A percentile compares a stretch with the other conserved stretches of the same genome.
Evolutionary conservation across 345 rosid species (phyloP).

Genomic region (Melastoma malabathricum): DNA sequence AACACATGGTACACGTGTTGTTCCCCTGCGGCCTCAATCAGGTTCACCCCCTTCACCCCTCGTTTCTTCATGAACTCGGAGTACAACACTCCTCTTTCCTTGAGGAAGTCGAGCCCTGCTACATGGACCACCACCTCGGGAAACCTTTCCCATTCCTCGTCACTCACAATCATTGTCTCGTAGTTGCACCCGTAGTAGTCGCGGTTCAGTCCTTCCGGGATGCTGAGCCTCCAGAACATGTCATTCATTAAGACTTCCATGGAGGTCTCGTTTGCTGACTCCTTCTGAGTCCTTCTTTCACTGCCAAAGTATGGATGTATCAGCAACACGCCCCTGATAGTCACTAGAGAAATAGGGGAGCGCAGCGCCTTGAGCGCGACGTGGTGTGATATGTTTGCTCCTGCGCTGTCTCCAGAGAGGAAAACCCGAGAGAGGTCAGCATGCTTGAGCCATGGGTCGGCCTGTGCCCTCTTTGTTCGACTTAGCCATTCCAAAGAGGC

Average conservation of each 20-base stretch:
- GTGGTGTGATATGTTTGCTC: slow-evolving; percentile 50
- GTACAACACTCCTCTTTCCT: slow-evolving; percentile 45
- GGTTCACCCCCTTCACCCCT: slow-evolving; percentile 26
- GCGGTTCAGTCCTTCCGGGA: slow-evolving; percentile 29
- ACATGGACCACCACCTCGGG: slow-evolving; percentile 31
- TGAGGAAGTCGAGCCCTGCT: slow-evolving; percentile 51
- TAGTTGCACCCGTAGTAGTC: slow-evolving; percentile 43
- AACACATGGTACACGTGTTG: slow-evolving; percentile 42
- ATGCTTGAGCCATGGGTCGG: slow-evolving; percentile 36
- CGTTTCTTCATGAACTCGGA: slow-evolving; percentile 27
- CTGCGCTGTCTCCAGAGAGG: slow-evolving; percentile 53
- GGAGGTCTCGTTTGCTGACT: slow-evolving; percentile 18
- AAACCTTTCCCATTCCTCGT: slow-evolving; percentile 30
- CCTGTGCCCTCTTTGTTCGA: not conserved
- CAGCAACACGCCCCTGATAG: slow-evolving; percentile 27
- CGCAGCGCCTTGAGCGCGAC: slow-evolving; percentile 24
- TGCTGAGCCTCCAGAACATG: slow-evolving; percentile 47
- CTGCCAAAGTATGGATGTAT: slow-evolving; percentile 60
- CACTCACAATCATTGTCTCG: slow-evolving; percentile 21
- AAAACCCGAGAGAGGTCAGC: slow-evolving; percentile 31
- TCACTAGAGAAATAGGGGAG: slow-evolving; percentile 7
- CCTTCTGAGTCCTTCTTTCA: slow-evolving; percentile 31
- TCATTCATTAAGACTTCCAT: slow-evolving; percentile 28
- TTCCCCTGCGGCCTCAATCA: slow-evolving; percentile 27
- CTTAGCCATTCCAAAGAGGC: slow-evolving; percentile 35